Conservation (phyloP, 2,329 filamentous ascomycete species). For the Aspergillus neoniger region DNA sequence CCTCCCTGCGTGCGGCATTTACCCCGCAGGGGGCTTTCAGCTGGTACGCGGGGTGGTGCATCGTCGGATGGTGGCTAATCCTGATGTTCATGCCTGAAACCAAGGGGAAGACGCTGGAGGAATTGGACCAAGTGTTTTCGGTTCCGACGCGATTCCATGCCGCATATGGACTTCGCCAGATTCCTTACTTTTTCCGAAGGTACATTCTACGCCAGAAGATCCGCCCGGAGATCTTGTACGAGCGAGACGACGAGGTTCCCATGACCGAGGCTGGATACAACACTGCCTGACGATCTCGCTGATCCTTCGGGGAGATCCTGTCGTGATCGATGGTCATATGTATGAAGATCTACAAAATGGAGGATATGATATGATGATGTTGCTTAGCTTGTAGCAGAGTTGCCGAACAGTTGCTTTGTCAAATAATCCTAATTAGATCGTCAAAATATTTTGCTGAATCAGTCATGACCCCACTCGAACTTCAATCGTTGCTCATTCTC, state of each 20-base stretch:
- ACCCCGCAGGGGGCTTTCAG: constrained; percentile 55
- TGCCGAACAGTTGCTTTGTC: too few relatives aligned
- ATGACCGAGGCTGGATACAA: constrained; percentile 29
- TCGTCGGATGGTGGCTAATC: constrained; percentile 50
- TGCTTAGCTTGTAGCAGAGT: too few relatives aligned
- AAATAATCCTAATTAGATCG: too few relatives aligned
- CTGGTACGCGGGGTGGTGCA: constrained; percentile 50
- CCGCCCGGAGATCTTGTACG: constrained; percentile 38
- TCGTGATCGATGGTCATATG: too few relatives aligned
- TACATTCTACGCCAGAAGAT: constrained; percentile 45
- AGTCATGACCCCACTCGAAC: too few relatives aligned
- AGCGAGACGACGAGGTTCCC: constrained; percentile 30
- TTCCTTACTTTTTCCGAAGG: constrained; percentile 39
- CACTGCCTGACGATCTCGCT: constrained; percentile 8
- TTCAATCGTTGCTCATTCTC: too few relatives aligned
- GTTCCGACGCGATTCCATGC: constrained; percentile 52
- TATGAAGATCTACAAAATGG: too few relatives aligned
- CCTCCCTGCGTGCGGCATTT: constrained; percentile 51
- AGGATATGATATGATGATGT: too few relatives aligned
- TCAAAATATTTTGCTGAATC: too few relatives aligned
- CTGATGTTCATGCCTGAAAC: constrained; percentile 46
- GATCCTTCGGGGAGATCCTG: too few relatives aligned
- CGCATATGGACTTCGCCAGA: constrained; percentile 41
- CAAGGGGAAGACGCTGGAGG: constrained; percentile 47
- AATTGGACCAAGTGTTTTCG: constrained; percentile 57